A percentile compares a stretch with the other conserved stretches of the same genome.
Evolutionary conservation across 495 filamentous ascomycete species (phyloP).

Genomic region (Bryoglossum gracile): DNA sequence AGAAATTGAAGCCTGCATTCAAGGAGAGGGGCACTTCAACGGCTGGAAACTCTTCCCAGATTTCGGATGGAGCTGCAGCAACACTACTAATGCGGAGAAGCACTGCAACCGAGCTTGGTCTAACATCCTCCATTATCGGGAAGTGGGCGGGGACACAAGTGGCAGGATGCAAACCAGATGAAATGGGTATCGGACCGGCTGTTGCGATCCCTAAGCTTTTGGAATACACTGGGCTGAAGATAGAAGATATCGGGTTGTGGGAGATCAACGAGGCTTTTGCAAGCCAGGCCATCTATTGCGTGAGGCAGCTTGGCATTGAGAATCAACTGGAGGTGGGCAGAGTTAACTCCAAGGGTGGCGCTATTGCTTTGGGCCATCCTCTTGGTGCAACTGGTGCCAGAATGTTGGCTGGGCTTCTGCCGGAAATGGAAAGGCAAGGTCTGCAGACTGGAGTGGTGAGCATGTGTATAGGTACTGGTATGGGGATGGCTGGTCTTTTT

Average conservation of each 20-base stretch:
- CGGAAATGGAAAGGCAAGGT: constrained; percentile 56
- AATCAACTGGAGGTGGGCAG: constrained; percentile 48
- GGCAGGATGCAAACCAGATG: constrained; percentile 73
- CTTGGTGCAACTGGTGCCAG: constrained; percentile 87
- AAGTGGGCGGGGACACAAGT: constrained; percentile 70
- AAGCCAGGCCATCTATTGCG: constrained; percentile 76
- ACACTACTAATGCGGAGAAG: constrained; percentile 76
- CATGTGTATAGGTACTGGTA: constrained; percentile 91
- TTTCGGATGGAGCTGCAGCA: constrained; percentile 83
- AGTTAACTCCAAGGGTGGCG: constrained; percentile 89
- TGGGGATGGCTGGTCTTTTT: constrained; percentile 85
- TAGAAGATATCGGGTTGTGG: constrained; percentile 75
- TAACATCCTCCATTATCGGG: constrained; percentile 61
- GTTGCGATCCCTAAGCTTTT: constrained; percentile 79
- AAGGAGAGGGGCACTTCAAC: constrained; percentile 63
- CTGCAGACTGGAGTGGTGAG: constrained; percentile 66
- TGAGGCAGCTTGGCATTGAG: constrained; percentile 64
- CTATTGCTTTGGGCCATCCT: constrained; percentile 88
- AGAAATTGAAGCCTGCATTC: constrained; percentile 80
- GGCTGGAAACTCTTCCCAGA: constrained; percentile 80
- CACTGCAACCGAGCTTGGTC: constrained; percentile 67
- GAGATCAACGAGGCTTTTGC: constrained; percentile 97
- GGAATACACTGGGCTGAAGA: constrained; percentile 51
- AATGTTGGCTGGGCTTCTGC: constrained; percentile 68
- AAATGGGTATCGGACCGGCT: constrained; percentile 90